A percentile compares a stretch with the other conserved stretches of the same genome.
Conservation (phyloP, 495 filamentous ascomycete genomes). For the Hypoxylon fragiforme region DNA sequence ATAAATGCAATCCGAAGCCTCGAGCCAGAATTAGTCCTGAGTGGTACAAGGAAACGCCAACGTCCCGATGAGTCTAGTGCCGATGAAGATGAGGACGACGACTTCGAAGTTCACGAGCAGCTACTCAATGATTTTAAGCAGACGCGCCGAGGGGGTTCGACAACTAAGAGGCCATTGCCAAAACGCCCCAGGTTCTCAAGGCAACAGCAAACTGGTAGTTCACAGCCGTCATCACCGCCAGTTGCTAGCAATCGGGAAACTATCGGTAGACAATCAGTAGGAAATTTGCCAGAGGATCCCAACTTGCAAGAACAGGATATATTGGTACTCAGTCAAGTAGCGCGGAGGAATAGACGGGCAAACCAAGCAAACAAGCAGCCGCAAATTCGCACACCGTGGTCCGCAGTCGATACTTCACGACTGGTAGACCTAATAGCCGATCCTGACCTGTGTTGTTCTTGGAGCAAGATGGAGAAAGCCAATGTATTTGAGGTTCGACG, state of each 20-base stretch:
- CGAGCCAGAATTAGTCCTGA: constrained; percentile 19
- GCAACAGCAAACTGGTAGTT: neutral
- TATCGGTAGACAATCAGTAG: neutral
- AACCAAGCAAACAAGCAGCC: constrained; percentile 24
- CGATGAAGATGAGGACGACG: constrained; percentile 20
- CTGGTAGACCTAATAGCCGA: constrained; percentile 52
- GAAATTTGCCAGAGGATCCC: constrained; percentile 3
- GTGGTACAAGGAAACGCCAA: constrained; percentile 10
- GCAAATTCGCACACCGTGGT: constrained; percentile 53
- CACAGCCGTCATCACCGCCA: neutral
- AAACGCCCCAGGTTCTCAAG: constrained; percentile 7
- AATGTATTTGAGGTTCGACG: constrained; percentile 47
- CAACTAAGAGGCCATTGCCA: neutral
- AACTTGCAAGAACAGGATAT: constrained; percentile 30
- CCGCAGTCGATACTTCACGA: constrained; percentile 47
- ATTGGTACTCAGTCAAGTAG: constrained; percentile 25
- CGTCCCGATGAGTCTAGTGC: neutral
- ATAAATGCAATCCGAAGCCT: constrained; percentile 31
- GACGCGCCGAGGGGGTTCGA: neutral
- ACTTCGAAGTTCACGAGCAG: constrained; percentile 37
- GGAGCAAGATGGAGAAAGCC: constrained; percentile 52
- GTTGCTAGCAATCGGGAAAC: neutral
- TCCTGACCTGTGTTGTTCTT: constrained; percentile 55
- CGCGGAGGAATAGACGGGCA: constrained; percentile 23
- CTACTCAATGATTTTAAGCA: constrained; percentile 18